phyloP scores from a whole-genome alignment of 306 rosid genomes.

The Prunus armeniaca region DNA sequence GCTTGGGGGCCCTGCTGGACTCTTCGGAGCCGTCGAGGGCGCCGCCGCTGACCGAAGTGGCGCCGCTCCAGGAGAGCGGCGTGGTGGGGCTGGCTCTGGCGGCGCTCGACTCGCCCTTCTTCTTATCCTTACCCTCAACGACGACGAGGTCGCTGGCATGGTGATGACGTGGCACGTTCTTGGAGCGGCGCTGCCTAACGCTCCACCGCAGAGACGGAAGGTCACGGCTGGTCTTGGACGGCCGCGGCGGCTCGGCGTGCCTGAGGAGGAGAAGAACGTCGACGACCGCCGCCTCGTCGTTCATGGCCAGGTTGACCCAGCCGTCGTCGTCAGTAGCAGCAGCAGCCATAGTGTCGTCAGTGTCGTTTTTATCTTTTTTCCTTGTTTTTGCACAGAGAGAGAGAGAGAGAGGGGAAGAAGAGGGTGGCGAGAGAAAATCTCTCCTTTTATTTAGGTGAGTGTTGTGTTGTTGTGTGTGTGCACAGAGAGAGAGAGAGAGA shows the following conservation, averaged over 20 bases:
- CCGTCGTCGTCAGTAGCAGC: constrained; percentile 26
- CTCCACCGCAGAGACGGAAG: constrained; percentile 39
- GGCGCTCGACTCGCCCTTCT: constrained; percentile 21
- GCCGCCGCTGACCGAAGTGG: constrained; percentile 55
- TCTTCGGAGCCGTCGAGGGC: constrained; percentile 45
- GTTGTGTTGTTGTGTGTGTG: neutral
- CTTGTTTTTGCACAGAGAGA: neutral
- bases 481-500: neutral
- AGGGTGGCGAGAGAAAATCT: constrained; percentile 1
- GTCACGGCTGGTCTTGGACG: neutral
- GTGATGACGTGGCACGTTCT: constrained; percentile 24
- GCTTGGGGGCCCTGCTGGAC: constrained; percentile 40
- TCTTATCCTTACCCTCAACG: neutral
- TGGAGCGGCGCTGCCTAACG: constrained; percentile 65
- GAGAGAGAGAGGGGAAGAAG: neutral
- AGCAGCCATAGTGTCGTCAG: neutral
- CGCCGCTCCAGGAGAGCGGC: constrained; percentile 78
- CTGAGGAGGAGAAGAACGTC: constrained; percentile 44
- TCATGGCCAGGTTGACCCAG: constrained; percentile 72
- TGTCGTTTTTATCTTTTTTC: neutral
- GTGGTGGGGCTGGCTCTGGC: constrained; percentile 81
- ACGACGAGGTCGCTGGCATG: neutral
- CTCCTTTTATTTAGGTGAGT: constrained; percentile 14
- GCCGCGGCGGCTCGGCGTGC: constrained; percentile 18
- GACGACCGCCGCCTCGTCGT: constrained; percentile 61